Conservation (phyloP, 345 rosid genomes). For the Ceriops decandra region DNA sequence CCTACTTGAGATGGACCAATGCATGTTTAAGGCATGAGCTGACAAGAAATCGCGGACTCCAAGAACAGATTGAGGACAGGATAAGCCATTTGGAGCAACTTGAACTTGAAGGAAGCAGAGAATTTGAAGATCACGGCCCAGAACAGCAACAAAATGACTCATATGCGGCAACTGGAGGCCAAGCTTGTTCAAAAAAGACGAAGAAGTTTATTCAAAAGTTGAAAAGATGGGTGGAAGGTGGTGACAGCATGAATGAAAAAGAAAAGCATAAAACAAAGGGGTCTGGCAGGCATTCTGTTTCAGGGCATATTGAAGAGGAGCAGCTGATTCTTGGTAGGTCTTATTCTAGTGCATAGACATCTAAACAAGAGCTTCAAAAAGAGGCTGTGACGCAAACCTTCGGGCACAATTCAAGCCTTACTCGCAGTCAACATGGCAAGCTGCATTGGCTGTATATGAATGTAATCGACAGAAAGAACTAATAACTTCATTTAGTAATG, state of each 20-base stretch:
- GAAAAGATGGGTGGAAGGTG: slow-evolving; percentile 69
- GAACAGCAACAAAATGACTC: slow-evolving; percentile 9
- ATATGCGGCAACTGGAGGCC: slow-evolving; percentile 7
- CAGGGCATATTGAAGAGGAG: slow-evolving; percentile 34
- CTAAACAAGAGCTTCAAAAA: no score
- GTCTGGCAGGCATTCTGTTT: slow-evolving; percentile 41
- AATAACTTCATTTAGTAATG: no score
- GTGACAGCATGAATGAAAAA: slow-evolving; percentile 42
- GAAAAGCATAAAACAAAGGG: slow-evolving; percentile 32
- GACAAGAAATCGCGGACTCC: slow-evolving; percentile 30
- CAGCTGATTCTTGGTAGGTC: slow-evolving; percentile 35
- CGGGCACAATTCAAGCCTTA: no score
- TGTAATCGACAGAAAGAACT: no score
- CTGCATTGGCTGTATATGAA: no score
- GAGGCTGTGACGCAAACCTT: no score
- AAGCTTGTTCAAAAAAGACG: slow-evolving; percentile 35
- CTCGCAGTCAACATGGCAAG: no score
- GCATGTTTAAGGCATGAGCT: slow-evolving; percentile 71
- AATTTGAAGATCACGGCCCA: slow-evolving; percentile 18
- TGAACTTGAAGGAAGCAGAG: slow-evolving; percentile 25
- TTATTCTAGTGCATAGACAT: slow-evolving; percentile 42
- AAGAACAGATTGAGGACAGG: slow-evolving; percentile 25
- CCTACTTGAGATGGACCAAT: slow-evolving; percentile 60
- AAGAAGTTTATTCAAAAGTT: slow-evolving; percentile 51
- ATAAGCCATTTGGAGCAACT: slow-evolving; percentile 18